Percentiles rank a stretch among this genome's conserved stretches.
These are phyloP conservation scores for Mycena metata DNA, from an alignment of 768 basidiomycete genomes.

Conservation along the genomic window DNA sequence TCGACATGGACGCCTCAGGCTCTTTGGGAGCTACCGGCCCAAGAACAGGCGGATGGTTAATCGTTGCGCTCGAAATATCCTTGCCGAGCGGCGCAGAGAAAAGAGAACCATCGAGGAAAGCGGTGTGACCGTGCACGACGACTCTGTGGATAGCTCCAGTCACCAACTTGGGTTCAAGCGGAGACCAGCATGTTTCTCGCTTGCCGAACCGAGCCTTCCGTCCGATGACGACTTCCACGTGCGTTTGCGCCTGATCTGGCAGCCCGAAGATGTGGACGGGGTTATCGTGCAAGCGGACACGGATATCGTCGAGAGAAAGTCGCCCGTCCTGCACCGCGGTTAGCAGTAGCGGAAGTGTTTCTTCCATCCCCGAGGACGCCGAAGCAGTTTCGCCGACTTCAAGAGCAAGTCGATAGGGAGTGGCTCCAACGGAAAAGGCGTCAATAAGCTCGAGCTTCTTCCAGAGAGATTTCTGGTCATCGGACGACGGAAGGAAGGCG, in stretches of 20 bases:
- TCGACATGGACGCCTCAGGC: conserved; percentile 38
- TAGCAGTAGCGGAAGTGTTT: conserved; percentile 88
- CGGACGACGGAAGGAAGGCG: conserved; percentile 73
- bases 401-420: conserved; percentile 81
- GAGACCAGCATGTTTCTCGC: conserved; percentile 81
- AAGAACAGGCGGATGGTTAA: conserved; percentile 54
- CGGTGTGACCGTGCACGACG: conserved; percentile 89
- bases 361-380: conserved; percentile 85
- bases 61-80: conserved; percentile 76
- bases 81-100: conserved; percentile 72
- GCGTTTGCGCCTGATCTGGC: conserved; percentile 87
- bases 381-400: conserved; percentile 73
- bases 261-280: conserved; percentile 93
- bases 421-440: conserved; percentile 89
- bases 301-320: conserved; percentile 87
- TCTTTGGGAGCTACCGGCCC: conserved; percentile 47
- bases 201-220: conserved; percentile 72
- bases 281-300: conserved; percentile 89
- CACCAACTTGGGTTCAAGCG: conserved; percentile 72
- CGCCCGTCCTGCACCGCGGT: conserved; percentile 86
- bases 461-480: conserved; percentile 91
- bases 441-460: conserved; percentile 87
- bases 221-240: conserved; percentile 93
- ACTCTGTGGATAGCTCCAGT: conserved; percentile 91
- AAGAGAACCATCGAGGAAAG: conserved; percentile 87